These are phyloP conservation scores for Sporobolus alterniflorus DNA, from an alignment of 202 grass and related monocot genomes.

Conservation along the genomic window DNA sequence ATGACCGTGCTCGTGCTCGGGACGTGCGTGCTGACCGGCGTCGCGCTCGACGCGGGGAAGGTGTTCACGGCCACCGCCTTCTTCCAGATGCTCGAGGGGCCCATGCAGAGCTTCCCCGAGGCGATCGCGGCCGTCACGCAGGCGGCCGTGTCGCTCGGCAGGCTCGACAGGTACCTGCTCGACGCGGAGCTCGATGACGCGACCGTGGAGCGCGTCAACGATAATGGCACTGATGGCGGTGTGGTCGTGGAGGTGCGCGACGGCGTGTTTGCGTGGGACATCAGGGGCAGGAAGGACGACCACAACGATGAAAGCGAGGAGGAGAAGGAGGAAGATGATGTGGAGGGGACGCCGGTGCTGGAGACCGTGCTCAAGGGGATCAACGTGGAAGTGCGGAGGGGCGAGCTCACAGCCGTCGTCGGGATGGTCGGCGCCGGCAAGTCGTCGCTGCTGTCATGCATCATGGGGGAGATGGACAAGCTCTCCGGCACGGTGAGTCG, in stretches of 20 bases:
- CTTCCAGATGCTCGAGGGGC: slow-evolving; percentile 63
- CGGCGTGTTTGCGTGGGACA: slow-evolving; percentile 60
- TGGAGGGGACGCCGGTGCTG: slow-evolving; percentile 17
- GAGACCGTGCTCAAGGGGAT: slow-evolving; percentile 57
- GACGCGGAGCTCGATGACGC: slow-evolving; percentile 49
- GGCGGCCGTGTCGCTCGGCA: slow-evolving; percentile 60
- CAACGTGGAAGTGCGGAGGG: slow-evolving; percentile 42
- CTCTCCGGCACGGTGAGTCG: slow-evolving; percentile 53
- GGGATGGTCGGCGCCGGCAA: slow-evolving; percentile 71
- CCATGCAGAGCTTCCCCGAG: slow-evolving; percentile 74
- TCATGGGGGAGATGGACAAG: slow-evolving; percentile 77
- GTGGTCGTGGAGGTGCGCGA: slow-evolving; percentile 32
- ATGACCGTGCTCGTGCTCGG: slow-evolving; percentile 68
- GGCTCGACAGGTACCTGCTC: slow-evolving; percentile 65
- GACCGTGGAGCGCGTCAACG: slow-evolving; percentile 26
- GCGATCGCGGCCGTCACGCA: slow-evolving; percentile 52
- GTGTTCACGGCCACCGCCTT: slow-evolving; percentile 64
- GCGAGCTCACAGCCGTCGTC: slow-evolving; percentile 58
- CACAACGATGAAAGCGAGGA: neutral
- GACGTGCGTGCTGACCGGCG: slow-evolving; percentile 54
- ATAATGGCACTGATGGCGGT: neutral
- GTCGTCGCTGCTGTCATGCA: slow-evolving; percentile 70
- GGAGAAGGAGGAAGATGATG: slow-evolving; percentile 24
- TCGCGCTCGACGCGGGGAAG: slow-evolving; percentile 60
- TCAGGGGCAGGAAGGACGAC: slow-evolving; percentile 39